Evolutionary conservation across 2,329 filamentous ascomycete genomes (phyloP).

Genomic region (Tricladium varicosporioides): DNA sequence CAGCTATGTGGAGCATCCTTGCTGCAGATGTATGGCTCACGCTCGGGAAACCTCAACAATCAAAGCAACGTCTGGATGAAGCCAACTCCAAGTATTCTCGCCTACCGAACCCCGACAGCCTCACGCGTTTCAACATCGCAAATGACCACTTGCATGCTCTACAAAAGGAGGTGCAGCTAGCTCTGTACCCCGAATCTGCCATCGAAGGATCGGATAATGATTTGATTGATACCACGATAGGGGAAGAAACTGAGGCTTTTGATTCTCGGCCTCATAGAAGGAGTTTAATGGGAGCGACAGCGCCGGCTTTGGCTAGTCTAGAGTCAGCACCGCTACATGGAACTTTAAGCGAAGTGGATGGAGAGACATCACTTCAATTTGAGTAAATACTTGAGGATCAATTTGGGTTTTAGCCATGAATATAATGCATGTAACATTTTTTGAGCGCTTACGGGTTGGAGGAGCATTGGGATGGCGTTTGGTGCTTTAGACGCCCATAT

Average conservation of each 20-base stretch:
- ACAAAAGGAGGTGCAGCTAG: slow-evolving; percentile 38
- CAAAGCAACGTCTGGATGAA: slow-evolving; percentile 73
- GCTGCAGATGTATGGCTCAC: slow-evolving; percentile 82
- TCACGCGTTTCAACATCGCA: slow-evolving; percentile 50
- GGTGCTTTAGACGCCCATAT: slow-evolving; percentile 21
- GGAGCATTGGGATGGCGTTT: slow-evolving; percentile 31
- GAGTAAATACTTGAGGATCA: slow-evolving; percentile 17
- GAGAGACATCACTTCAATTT: slow-evolving; percentile 21
- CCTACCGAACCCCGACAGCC: slow-evolving; percentile 49
- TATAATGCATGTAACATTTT: slow-evolving; percentile 22
- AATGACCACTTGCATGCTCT: slow-evolving; percentile 52
- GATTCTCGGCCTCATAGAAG: slow-evolving; percentile 51
- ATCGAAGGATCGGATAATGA: slow-evolving; percentile 29
- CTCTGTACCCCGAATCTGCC: slow-evolving; percentile 31
- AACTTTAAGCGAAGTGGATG: slow-evolving; percentile 17
- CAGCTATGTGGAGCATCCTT: slow-evolving; percentile 83
- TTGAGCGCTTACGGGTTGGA: slow-evolving; percentile 21
- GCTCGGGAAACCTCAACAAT: slow-evolving; percentile 73
- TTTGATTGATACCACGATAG: slow-evolving; percentile 37
- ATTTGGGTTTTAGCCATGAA: slow-evolving; percentile 3
- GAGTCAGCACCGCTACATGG: slow-evolving; percentile 50
- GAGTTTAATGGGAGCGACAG: slow-evolving; percentile 50
- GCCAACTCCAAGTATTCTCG: slow-evolving; percentile 56
- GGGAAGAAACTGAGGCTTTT: slow-evolving; percentile 55
- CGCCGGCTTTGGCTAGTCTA: slow-evolving; percentile 39